Conservation (phyloP, 2,329 filamentous ascomycete species). For the Rasamsonia emersonii region DNA sequence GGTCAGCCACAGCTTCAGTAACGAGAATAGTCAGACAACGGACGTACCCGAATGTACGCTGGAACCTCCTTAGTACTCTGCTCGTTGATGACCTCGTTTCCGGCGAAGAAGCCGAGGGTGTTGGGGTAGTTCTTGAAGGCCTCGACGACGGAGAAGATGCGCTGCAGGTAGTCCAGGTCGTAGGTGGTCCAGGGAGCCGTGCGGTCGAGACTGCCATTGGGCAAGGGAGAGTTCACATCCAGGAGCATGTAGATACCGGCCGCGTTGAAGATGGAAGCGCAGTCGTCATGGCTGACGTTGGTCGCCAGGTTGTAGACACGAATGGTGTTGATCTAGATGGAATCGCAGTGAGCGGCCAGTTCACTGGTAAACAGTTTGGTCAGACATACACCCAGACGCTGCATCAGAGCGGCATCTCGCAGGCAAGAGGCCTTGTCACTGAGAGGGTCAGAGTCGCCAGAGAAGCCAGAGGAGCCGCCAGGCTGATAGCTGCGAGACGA, state of each 20-base stretch:
- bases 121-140: constrained; percentile 55
- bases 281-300: not conserved
- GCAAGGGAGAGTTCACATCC: constrained; percentile 49
- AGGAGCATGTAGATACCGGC: constrained; percentile 42
- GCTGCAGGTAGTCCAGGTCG: constrained; percentile 41
- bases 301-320: constrained; percentile 37
- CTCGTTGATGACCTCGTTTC: constrained; percentile 55
- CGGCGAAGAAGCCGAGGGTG: constrained; percentile 52
- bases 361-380: not conserved
- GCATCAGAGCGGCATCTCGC: constrained; percentile 56
- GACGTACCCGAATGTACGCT: constrained; percentile 41
- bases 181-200: constrained; percentile 42
- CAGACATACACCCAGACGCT: constrained; percentile 47
- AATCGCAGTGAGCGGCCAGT: constrained; percentile 3
- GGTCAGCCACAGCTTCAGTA: too few species aligned
- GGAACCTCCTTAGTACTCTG: constrained; percentile 41
- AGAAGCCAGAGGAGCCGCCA: constrained; percentile 52
- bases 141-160: constrained; percentile 50
- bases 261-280: not conserved
- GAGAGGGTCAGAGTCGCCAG: constrained; percentile 46
- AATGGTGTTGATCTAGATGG: constrained; percentile 49
- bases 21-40: not conserved
- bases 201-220: constrained; percentile 44
- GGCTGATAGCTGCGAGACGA: constrained; percentile 46
- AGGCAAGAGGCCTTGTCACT: constrained; percentile 50